A percentile compares a stretch with the other conserved stretches of the same genome.
Conservation (phyloP, 768 basidiomycete species). For the Kwoniella heveanensis region DNA sequence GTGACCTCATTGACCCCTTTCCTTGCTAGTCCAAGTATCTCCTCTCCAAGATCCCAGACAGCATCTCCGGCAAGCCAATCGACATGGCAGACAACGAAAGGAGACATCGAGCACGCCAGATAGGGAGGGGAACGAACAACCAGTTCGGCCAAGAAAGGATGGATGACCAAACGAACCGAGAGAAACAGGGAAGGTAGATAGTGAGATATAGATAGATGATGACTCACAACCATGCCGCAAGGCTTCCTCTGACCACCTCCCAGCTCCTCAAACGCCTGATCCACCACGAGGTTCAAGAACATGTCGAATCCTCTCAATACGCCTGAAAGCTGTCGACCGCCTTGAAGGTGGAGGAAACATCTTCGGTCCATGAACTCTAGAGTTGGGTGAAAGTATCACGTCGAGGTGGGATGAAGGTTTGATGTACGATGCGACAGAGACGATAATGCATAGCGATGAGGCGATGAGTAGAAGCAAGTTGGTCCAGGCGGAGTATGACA, state of each 20-base stretch:
- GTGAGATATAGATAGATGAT: not conserved
- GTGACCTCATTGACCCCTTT: no score
- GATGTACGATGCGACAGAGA: slow-evolving; percentile 4
- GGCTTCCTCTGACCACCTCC: slow-evolving; percentile 85
- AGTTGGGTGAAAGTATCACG: not conserved
- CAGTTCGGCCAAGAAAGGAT: no score
- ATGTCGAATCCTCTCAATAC: slow-evolving; percentile 95
- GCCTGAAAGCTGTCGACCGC: slow-evolving; percentile 91
- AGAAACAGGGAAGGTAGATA: no score
- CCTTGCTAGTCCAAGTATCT: no score
- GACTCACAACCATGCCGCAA: slow-evolving; percentile 88
- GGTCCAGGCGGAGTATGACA: slow-evolving; percentile 1
- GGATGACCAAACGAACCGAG: no score
- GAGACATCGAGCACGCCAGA: no score
- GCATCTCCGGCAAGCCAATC: no score
- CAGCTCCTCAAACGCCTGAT: slow-evolving; percentile 90
- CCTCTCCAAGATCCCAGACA: no score
- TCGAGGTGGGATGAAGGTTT: not conserved
- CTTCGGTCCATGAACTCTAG: slow-evolving; percentile 97
- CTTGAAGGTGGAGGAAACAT: slow-evolving; percentile 86
- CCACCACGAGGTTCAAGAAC: slow-evolving; percentile 96
- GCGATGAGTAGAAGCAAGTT: not conserved
- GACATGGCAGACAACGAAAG: no score
- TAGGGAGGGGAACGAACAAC: no score
- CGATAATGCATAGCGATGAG: not conserved